Base-by-base conservation (phyloP, 192 early-diverging fungal genomes). In the Podila clonocystis region DNA sequence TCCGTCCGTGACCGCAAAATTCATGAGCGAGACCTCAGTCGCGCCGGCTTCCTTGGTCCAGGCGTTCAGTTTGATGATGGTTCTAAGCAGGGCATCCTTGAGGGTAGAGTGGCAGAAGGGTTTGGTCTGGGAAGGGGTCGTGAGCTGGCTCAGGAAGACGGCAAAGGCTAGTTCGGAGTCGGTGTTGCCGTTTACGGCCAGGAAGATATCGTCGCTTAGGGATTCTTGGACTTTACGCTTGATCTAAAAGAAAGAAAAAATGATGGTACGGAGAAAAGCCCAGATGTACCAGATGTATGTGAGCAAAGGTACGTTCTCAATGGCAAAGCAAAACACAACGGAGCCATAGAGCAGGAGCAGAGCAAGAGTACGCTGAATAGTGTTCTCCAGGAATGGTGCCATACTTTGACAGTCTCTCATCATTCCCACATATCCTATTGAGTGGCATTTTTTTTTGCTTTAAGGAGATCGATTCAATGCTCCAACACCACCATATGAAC, bases 101-200 rank as follows among this genome's bases (percentile, higher is more conserved):
- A 95, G 82, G 70, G 88, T 86, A 6, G 70, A 31, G 38, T 86
- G 85, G 41, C 89, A 83, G 68, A 93, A 95, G 5, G 80, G 68
- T 5, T 74, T 77, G 7, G 84, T 57, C 8, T 78, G 58, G 3
- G 82, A 82, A 0, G 70, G 70, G 31, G 67, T 57, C 49, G 84
- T 74, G 50, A 94, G 85, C 76, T 90, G 90, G 50, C 88, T 93
- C 12, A 95, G 84, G 64, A 93, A 95, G 50, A 95, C 83, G 19
- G 92, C 93, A 86, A 95, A 95, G 1, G 91, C 91, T 82, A 91
- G 90, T 82, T 95, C 92, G 8, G 92, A 93, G 75, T 93, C 93
- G 0, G 93, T 93, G 58, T 91, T 93, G 68, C 93, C 93, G 72
- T 95, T 90, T 1, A 95, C 85, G n/a, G 82, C 75, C 65, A 90